Evolutionary conservation across 257 asterid genomes (phyloP).

Genomic region (Marsdenia floribunda): DNA sequence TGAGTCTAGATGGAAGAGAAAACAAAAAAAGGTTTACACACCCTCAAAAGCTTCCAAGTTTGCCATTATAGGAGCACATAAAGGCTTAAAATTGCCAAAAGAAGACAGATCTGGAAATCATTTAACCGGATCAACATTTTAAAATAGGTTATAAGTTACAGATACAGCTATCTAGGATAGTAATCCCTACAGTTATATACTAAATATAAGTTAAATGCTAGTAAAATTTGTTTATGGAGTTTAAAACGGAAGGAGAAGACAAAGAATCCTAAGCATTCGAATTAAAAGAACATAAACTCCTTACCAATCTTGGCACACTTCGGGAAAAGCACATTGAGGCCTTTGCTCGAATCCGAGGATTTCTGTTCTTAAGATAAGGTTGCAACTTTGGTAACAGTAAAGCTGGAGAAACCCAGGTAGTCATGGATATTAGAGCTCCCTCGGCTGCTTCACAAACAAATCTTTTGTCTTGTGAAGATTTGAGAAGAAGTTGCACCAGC

Average conservation of each 20-base stretch:
- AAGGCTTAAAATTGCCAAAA: background rate
- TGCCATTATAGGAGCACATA: background rate
- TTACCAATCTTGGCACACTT: constrained; percentile 68
- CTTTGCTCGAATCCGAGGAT: constrained; percentile 93
- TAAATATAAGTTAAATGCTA: background rate
- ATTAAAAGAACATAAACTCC: constrained; percentile 12
- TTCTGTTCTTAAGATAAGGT: constrained; percentile 65
- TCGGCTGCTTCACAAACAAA: constrained; percentile 95
- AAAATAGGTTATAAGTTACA: background rate
- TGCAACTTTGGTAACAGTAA: constrained; percentile 75
- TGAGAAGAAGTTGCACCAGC: constrained; percentile 89
- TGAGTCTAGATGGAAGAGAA: background rate
- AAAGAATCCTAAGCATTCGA: background rate
- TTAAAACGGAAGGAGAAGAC: background rate
- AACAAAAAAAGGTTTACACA: background rate
- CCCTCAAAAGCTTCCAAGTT: background rate
- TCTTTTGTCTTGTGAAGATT: constrained; percentile 92
- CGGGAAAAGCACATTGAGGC: constrained; percentile 74
- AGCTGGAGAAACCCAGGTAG: constrained; percentile 71
- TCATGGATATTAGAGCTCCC: constrained; percentile 62
- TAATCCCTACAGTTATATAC: background rate
- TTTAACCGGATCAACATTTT: background rate
- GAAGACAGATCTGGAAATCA: background rate
- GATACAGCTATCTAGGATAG: background rate
- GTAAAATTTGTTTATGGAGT: background rate